These are phyloP conservation scores for Neofusicoccum kwambonambiense DNA, from an alignment of 2,329 filamentous ascomycete species.

Conservation along the genomic window DNA sequence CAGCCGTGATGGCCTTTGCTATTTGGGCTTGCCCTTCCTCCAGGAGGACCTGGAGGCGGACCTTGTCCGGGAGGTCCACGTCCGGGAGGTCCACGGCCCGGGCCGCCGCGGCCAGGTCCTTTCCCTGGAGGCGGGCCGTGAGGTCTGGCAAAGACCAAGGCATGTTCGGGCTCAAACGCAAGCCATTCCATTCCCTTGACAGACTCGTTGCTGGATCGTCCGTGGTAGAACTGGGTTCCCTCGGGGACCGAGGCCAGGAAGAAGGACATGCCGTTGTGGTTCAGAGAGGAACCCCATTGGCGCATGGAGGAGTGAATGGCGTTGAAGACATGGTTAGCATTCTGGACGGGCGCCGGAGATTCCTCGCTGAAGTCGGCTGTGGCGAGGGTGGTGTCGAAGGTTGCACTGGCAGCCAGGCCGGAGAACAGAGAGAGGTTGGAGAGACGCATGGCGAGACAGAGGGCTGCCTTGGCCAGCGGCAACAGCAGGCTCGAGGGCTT, in stretches of 20 bases:
- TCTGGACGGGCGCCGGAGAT: slow-evolving; percentile 27
- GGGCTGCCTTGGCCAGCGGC: neutral
- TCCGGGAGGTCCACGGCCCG: slow-evolving; percentile 3
- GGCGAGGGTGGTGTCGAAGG: neutral
- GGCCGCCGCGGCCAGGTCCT: neutral
- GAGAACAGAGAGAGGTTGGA: slow-evolving; percentile 1
- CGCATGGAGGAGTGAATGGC: slow-evolving; percentile 69
- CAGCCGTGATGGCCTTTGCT: neutral
- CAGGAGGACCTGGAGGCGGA: slow-evolving; percentile 16
- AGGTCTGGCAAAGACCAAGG: slow-evolving; percentile 59
- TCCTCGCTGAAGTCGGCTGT: neutral
- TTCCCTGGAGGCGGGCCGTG: slow-evolving; percentile 4
- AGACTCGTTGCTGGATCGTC: slow-evolving; percentile 46
- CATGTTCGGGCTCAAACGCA: slow-evolving; percentile 75
- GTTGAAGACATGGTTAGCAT: slow-evolving; percentile 70
- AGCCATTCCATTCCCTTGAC: slow-evolving; percentile 65
- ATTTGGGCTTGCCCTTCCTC: neutral
- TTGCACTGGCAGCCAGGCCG: neutral
- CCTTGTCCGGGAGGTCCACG: slow-evolving; percentile 12
- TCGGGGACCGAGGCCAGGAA: slow-evolving; percentile 65
- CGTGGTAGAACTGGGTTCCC: slow-evolving; percentile 68
- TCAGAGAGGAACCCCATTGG: slow-evolving; percentile 70
- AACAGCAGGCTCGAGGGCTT: neutral
- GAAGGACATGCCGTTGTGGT: slow-evolving; percentile 74
- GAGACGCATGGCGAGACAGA: slow-evolving; percentile 6